Evolutionary conservation across 495 filamentous ascomycete species (phyloP), one percentile per base, ranked within the genome.

Genomic region (Rhypophila decipiens): DNA sequence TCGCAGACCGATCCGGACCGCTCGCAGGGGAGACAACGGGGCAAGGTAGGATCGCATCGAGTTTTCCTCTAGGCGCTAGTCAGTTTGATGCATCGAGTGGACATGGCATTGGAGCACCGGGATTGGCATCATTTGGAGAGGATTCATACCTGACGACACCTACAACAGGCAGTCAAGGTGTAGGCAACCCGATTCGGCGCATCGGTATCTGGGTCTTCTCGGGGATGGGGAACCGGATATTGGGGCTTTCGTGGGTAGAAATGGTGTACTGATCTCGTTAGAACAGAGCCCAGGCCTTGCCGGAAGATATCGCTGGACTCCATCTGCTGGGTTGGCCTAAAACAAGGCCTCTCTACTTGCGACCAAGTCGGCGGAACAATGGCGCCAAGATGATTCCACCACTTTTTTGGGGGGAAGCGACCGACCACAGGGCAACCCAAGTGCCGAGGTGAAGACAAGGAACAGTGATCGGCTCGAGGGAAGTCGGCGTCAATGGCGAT

Each of bases 1-100:
- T 95, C 90, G 73, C 91, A 97, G 49, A 77, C 76, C 33, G 88
- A 83, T 56, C 89, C 89, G 49, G 85, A 89, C 52, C 90, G 79
- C 69, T 95, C 88, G 74, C 91, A 97, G 12, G 90, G 88, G n/a
- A 83, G 77, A 65, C 91, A 97, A 62, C 83, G 83, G 35, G 91
- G 91, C 38, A 97, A 78, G 13, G 86, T 84, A 21, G 90, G 85
- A 64, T 96, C 91, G 66, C 91, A 97, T 73, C 87, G 78, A 19
- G 90, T 95, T 74, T 97, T 97, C 40, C 90, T 82, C 90, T 95
- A 57, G 20, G 13, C n/a, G n/a, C n/a, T n/a, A n/a, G n/a, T n/a
- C n/a, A n/a, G n/a, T n/a, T n/a, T n/a, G n/a, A n/a, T n/a, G n/a
- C n/a, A n/a, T n/a, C n/a, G n/a, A n/a, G n/a, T n/a, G n/a, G n/a